These are phyloP conservation scores for Claviceps purpurea DNA, from an alignment of 2,329 filamentous ascomycete genomes.

Conservation along the genomic window DNA sequence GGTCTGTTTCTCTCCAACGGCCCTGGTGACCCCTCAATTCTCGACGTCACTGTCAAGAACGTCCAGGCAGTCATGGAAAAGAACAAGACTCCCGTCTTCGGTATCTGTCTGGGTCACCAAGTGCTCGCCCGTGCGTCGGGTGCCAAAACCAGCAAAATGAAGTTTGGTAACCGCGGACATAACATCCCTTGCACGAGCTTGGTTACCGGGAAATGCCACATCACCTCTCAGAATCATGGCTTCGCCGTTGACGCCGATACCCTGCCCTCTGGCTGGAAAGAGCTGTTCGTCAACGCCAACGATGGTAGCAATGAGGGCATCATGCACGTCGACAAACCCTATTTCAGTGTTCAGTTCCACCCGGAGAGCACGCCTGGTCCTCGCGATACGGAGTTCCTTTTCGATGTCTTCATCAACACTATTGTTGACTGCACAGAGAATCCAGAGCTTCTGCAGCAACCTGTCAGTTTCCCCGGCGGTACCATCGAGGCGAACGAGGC, in stretches of 20 bases:
- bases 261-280: slow-evolving; percentile 69
- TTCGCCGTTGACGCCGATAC: slow-evolving; percentile 77
- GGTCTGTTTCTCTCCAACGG: slow-evolving; percentile 97
- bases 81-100: slow-evolving; percentile 77
- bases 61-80: slow-evolving; percentile 64
- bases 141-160: slow-evolving; percentile 87
- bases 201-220: slow-evolving; percentile 92
- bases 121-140: slow-evolving; percentile 81
- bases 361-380: slow-evolving; percentile 94
- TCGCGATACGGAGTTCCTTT: slow-evolving; percentile 88
- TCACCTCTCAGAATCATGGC: slow-evolving; percentile 97
- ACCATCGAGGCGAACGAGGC: slow-evolving; percentile 65
- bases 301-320: slow-evolving; percentile 98
- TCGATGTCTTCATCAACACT: slow-evolving; percentile 88
- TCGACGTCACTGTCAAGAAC: slow-evolving; percentile 67
- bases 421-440: slow-evolving; percentile 61
- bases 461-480: slow-evolving; percentile 80
- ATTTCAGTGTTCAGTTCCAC: slow-evolving; percentile 99
- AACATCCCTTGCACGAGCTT: slow-evolving; percentile 97
- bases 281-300: slow-evolving; percentile 96
- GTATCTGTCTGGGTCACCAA: slow-evolving; percentile 95
- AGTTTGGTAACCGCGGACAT: slow-evolving; percentile 97
- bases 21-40: slow-evolving; percentile 82
- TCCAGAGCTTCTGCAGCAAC: slow-evolving; percentile 49
- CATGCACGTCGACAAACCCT: slow-evolving; percentile 69